Base-by-base conservation (phyloP, 192 early-diverging fungal genomes). In the Diversispora eburnea region DNA sequence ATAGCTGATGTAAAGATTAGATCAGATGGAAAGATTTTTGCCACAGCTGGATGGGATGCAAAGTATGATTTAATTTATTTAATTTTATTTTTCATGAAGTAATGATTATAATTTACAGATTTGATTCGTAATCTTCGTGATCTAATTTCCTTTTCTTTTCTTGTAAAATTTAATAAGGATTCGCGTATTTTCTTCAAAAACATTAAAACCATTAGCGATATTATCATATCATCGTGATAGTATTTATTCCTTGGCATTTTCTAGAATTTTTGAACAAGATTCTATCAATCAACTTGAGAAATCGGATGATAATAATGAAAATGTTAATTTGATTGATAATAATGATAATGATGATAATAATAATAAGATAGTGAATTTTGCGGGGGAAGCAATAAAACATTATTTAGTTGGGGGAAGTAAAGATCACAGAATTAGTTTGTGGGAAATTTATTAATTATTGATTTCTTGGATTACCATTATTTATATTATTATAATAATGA, bases 31-130 rank as follows among this genome's bases (percentile, higher is more conserved):
- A 79, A 77, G 60, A 76, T 79, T 42, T 60, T 82, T 19, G 81
- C 74, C 1, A 70, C 78, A 7, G 81, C 81, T 33, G 81, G 77
- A 22, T 82, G 81, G 81, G 81, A 82, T 76, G 72, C 76, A 77
- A 78, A 70, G 80, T 78, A 39, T 49, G 33, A 17, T 39, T 25
- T 9, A 19, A 10, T 7, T 42, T 5, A n/a, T n/a, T n/a, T n/a
- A n/a, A n/a, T n/a, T n/a, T n/a, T n/a, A 45, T 66, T 52, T 42
- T 45, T 39, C 12, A n/a, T 51, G 47, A 55, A 67, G 45, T 47
- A 57, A 4, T 42, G 9, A 43, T 22, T 43, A 64, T 45, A 39
- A 52, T 55, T 43, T 43, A 12, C 47, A 39, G 17, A 39, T 75
- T 12, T 43, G n/a, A 33, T 19, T 15, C 17, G 6, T 51, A 7